These are phyloP conservation scores for Falciphora oryzae DNA, from an alignment of 2,329 filamentous ascomycete genomes.

Conservation along the genomic window DNA sequence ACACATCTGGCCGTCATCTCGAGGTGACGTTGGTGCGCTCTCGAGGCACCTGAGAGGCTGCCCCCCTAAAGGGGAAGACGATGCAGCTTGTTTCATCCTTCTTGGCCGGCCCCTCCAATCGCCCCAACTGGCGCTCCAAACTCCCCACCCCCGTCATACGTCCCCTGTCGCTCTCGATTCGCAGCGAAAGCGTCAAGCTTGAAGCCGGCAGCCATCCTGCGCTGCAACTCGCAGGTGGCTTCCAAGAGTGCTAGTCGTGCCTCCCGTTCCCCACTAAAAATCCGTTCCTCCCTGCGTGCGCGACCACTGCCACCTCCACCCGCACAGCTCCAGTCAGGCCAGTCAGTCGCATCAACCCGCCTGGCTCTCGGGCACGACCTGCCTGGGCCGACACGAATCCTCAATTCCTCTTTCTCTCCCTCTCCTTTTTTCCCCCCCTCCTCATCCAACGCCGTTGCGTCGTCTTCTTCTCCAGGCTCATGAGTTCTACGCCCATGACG, in stretches of 20 bases:
- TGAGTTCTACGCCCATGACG: slow-evolving; percentile 7
- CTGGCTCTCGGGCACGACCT: slow-evolving; percentile 2
- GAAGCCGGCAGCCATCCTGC: not conserved
- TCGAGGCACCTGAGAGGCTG: not conserved
- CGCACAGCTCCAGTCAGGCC: slow-evolving; percentile 1
- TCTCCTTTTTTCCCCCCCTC: no score
- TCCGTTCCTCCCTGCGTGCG: not conserved
- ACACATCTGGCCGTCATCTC: not conserved
- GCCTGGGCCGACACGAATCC: slow-evolving; percentile 3
- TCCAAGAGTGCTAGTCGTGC: not conserved
- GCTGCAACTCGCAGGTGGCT: not conserved
- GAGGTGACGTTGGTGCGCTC: not conserved
- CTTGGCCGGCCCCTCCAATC: slow-evolving; percentile 8
- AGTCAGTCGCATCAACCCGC: slow-evolving; percentile 6
- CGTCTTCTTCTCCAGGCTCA: slow-evolving; percentile 11
- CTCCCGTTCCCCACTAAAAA: slow-evolving; percentile 6
- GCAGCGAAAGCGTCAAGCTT: not conserved
- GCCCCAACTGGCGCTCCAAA: slow-evolving; percentile 6
- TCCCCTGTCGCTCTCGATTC: slow-evolving; percentile 1
- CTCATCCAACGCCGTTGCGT: not conserved
- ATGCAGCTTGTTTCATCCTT: slow-evolving; percentile 11
- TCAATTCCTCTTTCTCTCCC: not conserved
- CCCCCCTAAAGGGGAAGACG: not conserved
- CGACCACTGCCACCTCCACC: slow-evolving; percentile 1
- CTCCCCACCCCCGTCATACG: slow-evolving; percentile 6